These are phyloP conservation scores for Hypholoma fasciculare DNA, from an alignment of 768 basidiomycete species.

Conservation along the genomic window DNA sequence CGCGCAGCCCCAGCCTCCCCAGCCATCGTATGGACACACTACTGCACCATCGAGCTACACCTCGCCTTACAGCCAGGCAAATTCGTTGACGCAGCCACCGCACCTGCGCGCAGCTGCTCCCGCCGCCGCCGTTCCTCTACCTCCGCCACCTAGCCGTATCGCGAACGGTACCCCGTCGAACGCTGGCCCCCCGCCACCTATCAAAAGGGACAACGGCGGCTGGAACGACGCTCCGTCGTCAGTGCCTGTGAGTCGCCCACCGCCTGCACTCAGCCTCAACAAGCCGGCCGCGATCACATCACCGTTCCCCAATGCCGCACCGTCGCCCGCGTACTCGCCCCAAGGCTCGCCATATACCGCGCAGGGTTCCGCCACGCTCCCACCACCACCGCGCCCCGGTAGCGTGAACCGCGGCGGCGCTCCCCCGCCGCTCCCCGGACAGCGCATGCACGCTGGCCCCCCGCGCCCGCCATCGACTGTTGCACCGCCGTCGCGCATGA, in stretches of 20 bases:
- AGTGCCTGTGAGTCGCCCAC: conserved; percentile 46
- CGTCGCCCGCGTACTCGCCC: conserved; percentile 44
- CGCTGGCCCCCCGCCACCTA: conserved; percentile 37
- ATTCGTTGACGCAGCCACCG: conserved; percentile 40
- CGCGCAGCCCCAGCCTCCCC: neutral
- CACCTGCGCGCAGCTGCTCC: conserved; percentile 34
- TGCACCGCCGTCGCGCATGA: conserved; percentile 39
- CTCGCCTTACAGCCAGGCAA: conserved; percentile 33
- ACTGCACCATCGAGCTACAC: conserved; percentile 10
- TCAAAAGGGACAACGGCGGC: conserved; percentile 74
- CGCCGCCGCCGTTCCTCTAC: conserved; percentile 36
- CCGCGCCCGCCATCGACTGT: conserved; percentile 23
- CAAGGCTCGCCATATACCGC: conserved; percentile 46
- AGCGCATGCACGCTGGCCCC: conserved; percentile 30
- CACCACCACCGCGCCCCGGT: conserved; percentile 66
- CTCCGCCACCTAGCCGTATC: conserved; percentile 43
- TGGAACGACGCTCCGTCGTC: conserved; percentile 90
- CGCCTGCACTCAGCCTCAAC: conserved; percentile 43
- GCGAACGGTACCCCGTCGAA: conserved; percentile 27
- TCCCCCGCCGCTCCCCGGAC: conserved; percentile 36
- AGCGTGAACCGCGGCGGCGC: conserved; percentile 50
- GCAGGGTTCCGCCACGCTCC: conserved; percentile 47
- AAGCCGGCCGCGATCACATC: conserved; percentile 79
- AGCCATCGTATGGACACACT: conserved; percentile 12
- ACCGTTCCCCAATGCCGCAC: conserved; percentile 78